Evolutionary conservation across 768 basidiomycete species (phyloP).

Genomic region (Botryobasidium botryosum): DNA sequence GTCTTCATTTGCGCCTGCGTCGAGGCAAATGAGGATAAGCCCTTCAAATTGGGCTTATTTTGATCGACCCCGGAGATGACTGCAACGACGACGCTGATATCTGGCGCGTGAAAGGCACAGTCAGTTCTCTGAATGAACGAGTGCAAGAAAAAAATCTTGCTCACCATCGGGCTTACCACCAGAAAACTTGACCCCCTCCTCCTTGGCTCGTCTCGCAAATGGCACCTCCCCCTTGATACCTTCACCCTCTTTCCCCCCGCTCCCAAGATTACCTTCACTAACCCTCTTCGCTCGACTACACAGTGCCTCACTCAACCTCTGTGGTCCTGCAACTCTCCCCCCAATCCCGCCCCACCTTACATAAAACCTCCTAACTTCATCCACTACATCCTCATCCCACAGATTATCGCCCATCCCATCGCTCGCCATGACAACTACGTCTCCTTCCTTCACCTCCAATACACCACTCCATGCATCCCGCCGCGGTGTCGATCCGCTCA

Average conservation of each 20-base stretch:
- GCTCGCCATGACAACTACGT: slow-evolving; percentile 64
- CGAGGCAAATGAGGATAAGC: too few relatives aligned
- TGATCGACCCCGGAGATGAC: too few relatives aligned
- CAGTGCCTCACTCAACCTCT: slow-evolving; percentile 46
- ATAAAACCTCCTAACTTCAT: slow-evolving; percentile 53
- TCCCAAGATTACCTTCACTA: slow-evolving; percentile 29
- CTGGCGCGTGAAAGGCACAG: slow-evolving; percentile 1
- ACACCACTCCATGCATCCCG: slow-evolving; percentile 51
- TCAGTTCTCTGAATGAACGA: not conserved
- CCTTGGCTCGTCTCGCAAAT: slow-evolving; percentile 66
- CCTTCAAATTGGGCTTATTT: too few relatives aligned
- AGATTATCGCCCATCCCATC: slow-evolving; percentile 78
- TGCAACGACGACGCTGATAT: slow-evolving; percentile 12
- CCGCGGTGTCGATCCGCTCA: slow-evolving; percentile 39
- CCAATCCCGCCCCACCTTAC: not conserved
- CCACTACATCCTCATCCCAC: slow-evolving; percentile 76
- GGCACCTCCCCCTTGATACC: slow-evolving; percentile 39
- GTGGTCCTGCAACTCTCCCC: slow-evolving; percentile 9
- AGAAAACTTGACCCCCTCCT: slow-evolving; percentile 50
- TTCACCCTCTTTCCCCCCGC: slow-evolving; percentile 10
- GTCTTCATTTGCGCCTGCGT: too few relatives aligned
- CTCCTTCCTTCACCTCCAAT: slow-evolving; percentile 49
- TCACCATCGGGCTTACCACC: slow-evolving; percentile 80
- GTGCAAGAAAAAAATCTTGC: slow-evolving; percentile 13
- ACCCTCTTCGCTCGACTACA: slow-evolving; percentile 62